phyloP scores from a whole-genome alignment of 495 filamentous ascomycete species.

The Hyaloscypha hepaticicola region DNA sequence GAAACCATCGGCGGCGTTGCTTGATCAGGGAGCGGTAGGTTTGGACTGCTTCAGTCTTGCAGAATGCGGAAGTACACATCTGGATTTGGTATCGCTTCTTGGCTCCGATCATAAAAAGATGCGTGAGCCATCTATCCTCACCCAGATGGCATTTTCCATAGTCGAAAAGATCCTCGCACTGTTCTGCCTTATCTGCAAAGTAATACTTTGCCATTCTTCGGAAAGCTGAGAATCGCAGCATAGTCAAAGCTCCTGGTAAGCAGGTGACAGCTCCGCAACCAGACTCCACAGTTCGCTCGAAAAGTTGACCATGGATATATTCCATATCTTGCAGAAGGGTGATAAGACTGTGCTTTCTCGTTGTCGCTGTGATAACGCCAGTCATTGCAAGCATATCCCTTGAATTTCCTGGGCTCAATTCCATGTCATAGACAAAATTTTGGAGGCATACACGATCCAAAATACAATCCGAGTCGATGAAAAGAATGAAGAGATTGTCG shows the following conservation, averaged over 20 bases:
- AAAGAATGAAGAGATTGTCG: slow-evolving; percentile 92
- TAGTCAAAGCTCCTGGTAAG: slow-evolving; percentile 90
- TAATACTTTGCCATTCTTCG: slow-evolving; percentile 98
- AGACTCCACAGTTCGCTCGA: slow-evolving; percentile 95
- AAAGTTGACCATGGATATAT: slow-evolving; percentile 96
- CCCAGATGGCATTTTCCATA: slow-evolving; percentile 94
- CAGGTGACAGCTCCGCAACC: slow-evolving; percentile 94
- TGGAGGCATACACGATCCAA: slow-evolving; percentile 89
- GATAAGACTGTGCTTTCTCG: slow-evolving; percentile 82
- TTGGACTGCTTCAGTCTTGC: slow-evolving; percentile 97
- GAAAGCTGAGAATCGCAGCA: slow-evolving; percentile 94
- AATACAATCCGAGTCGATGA: slow-evolving; percentile 99
- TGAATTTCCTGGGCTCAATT: slow-evolving; percentile 90
- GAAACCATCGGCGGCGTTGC: slow-evolving; percentile 94
- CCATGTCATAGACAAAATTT: slow-evolving; percentile 99
- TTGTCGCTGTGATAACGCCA: slow-evolving; percentile 94
- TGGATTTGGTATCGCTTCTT: slow-evolving; percentile 93
- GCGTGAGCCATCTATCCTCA: slow-evolving; percentile 96
- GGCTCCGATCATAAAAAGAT: slow-evolving; percentile 98
- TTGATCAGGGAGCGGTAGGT: slow-evolving; percentile 84
- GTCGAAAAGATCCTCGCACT: slow-evolving; percentile 95
- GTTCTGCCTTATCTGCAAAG: slow-evolving; percentile 95
- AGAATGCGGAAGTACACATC: slow-evolving; percentile 96
- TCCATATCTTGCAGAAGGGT: slow-evolving; percentile 97
- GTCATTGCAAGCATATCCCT: slow-evolving; percentile 98